Evolutionary conservation across 257 asterid species (phyloP).

Genomic region (Rubia yunnanensis): DNA sequence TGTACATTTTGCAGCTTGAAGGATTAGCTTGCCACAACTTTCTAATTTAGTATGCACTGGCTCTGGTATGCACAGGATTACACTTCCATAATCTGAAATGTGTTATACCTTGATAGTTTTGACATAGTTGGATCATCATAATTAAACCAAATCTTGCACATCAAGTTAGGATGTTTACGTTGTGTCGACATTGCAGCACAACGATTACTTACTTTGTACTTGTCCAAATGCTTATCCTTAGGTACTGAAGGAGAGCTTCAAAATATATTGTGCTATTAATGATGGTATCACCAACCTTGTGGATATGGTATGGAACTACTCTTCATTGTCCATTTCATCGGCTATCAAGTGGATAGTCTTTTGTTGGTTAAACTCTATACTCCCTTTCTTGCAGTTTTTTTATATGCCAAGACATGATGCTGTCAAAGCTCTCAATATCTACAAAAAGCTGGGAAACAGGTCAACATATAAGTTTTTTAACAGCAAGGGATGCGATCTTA

Average conservation of each 20-base stretch:
- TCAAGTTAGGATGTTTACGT: no score
- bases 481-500: neutral
- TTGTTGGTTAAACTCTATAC: neutral
- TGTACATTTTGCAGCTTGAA: constrained; percentile 62
- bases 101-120: neutral
- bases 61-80: constrained; percentile 46
- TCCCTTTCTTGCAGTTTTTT: constrained; percentile 46
- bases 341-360: neutral
- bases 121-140: neutral
- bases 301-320: constrained; percentile 46
- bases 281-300: constrained; percentile 89
- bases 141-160: no score
- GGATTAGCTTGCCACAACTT: constrained; percentile 70
- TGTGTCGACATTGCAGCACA: no score
- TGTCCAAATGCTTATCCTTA: constrained; percentile 10
- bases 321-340: neutral
- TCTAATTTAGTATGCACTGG: constrained; percentile 74
- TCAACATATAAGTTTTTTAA: constrained; percentile 10
- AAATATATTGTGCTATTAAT: constrained; percentile 75
- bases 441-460: constrained; percentile 83
- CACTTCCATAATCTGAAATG: neutral
- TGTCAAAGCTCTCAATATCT: constrained; percentile 63
- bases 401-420: constrained; percentile 85
- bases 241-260: constrained; percentile 92
- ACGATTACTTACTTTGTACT: neutral